phyloP scores from a whole-genome alignment of 2,329 filamentous ascomycete species.

The Cyanodermella asteris region DNA sequence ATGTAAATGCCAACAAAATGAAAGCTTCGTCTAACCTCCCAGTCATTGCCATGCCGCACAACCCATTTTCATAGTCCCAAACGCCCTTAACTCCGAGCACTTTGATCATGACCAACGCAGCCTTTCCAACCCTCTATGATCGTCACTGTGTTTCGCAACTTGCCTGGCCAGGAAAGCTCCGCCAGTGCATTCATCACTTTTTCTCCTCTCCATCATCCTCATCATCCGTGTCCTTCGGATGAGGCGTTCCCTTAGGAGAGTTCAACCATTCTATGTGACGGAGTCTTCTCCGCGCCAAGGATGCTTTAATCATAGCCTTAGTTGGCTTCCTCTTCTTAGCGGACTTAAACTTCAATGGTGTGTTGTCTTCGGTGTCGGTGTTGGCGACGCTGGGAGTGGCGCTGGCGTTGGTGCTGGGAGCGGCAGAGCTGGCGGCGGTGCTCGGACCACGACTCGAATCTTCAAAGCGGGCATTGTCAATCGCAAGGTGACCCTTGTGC shows the following conservation, averaged over 20 bases:
- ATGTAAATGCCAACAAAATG: no score
- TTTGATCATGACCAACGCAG: no score
- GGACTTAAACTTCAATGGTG: slow-evolving; percentile 65
- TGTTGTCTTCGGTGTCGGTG: slow-evolving; percentile 62
- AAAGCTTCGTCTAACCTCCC: no score
- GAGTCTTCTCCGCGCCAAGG: slow-evolving; percentile 65
- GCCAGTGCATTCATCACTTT: no score
- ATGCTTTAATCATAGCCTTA: slow-evolving; percentile 85
- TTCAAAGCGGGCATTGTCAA: slow-evolving; percentile 68
- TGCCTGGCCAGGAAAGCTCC: no score
- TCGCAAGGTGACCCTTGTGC: slow-evolving; percentile 54
- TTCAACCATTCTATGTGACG: slow-evolving; percentile 48
- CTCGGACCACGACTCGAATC: slow-evolving; percentile 44
- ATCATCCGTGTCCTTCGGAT: slow-evolving; percentile 56
- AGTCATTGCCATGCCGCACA: no score
- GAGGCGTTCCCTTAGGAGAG: slow-evolving; percentile 40
- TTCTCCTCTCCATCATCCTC: no score
- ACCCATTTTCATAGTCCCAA: no score
- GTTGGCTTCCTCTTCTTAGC: slow-evolving; percentile 96
- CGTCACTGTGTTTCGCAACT: no score
- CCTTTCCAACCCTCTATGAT: no score
- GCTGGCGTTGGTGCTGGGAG: slow-evolving; percentile 27
- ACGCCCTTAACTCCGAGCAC: no score
- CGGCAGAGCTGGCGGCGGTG: slow-evolving; percentile 31
- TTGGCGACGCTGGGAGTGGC: slow-evolving; percentile 39